Base-by-base conservation (phyloP, 179 eudicot genomes). In the Sideroxylon spinosum region DNA sequence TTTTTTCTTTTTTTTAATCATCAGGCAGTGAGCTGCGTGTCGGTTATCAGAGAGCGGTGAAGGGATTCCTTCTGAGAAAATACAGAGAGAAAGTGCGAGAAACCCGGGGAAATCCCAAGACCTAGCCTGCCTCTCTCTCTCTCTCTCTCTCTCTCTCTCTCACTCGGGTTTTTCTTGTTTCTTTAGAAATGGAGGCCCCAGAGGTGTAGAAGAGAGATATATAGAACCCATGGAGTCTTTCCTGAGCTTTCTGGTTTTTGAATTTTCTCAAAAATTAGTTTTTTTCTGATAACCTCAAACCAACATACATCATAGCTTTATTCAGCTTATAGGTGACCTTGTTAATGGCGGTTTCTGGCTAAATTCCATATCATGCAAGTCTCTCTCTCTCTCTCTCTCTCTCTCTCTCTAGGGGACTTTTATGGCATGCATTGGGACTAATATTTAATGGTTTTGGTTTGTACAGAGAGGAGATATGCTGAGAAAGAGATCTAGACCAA, bases 401-500 rank as follows among this genome's bases (percentile, higher is more conserved):
- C 13, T 71, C 12, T 52, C 23, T n/a, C n/a, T n/a, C n/a, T n/a
- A n/a, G n/a, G n/a, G n/a, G n/a, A n/a, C n/a, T n/a, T 23, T 23
- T 6, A 26, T 64, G 32, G 37, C 14, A 11, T 23, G 17, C 14
- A 9, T 2, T 25, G 32, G 14, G 53, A 46, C 14, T 29, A 50
- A 22, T n/a, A n/a, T n/a, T 69, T 44, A 59, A 9, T 77, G 23
- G 65, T 48, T 23, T 8, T 78, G 53, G 68, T 17, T 69, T 76
- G 44, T 14, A 62, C n/a, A n/a, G 37, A 62, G 77, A 70, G 65
- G 23, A n/a, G 10, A 68, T 63, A 68, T 83, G 79, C 64, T 76
- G 67, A 80, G 80, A 71, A 77, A 72, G 76, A 73, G 71, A 55
- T 64, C 68, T 64, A 71, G 53, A 74, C 55, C 75, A 72, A 69